These are phyloP conservation scores for Chytriomyces sp. DNA, from an alignment of 192 early-diverging fungal species.

Conservation along the genomic window DNA sequence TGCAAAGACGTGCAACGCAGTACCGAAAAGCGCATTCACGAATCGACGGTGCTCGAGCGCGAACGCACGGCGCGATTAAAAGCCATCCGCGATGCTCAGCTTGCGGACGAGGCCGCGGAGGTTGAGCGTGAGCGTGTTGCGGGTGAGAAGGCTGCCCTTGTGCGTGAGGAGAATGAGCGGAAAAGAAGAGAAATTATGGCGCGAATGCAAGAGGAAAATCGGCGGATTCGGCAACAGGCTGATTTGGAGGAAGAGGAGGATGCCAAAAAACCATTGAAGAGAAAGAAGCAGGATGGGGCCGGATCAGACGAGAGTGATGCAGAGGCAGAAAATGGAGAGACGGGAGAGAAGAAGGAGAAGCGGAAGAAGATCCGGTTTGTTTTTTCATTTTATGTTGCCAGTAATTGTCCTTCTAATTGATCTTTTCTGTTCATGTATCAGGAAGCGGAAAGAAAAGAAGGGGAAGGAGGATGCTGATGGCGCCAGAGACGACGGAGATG, in stretches of 20 bases:
- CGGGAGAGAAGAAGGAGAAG: conserved; percentile 14
- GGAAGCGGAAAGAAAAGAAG: conserved; percentile 31
- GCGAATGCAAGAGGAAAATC: conserved; percentile 36
- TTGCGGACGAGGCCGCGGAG: conserved; percentile 34
- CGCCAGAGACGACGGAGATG: background rate
- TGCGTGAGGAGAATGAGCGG: conserved; percentile 27
- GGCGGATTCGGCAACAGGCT: conserved; percentile 6
- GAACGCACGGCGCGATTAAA: conserved; percentile 42
- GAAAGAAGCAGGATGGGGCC: conserved; percentile 34
- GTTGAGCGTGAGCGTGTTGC: conserved; percentile 21
- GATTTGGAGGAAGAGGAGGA: conserved; percentile 36
- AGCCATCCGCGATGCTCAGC: conserved; percentile 41
- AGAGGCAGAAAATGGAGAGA: conserved; percentile 8
- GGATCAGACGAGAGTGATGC: conserved; percentile 1
- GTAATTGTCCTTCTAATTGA: background rate
- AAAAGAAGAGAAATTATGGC: conserved; percentile 43
- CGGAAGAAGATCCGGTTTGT: conserved; percentile 17
- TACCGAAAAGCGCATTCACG: conserved; percentile 56
- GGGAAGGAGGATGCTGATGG: conserved; percentile 1
- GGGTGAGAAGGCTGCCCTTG: conserved; percentile 38
- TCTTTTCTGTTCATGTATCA: conserved; percentile 15
- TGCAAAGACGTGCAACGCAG: conserved; percentile 48
- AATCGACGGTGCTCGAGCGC: conserved; percentile 49
- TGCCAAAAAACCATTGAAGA: conserved; percentile 22
- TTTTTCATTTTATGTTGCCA: background rate